These are phyloP conservation scores for Pseudozyma pruni DNA, from an alignment of 1,284 basidiomycete genomes.

Conservation along the genomic window DNA sequence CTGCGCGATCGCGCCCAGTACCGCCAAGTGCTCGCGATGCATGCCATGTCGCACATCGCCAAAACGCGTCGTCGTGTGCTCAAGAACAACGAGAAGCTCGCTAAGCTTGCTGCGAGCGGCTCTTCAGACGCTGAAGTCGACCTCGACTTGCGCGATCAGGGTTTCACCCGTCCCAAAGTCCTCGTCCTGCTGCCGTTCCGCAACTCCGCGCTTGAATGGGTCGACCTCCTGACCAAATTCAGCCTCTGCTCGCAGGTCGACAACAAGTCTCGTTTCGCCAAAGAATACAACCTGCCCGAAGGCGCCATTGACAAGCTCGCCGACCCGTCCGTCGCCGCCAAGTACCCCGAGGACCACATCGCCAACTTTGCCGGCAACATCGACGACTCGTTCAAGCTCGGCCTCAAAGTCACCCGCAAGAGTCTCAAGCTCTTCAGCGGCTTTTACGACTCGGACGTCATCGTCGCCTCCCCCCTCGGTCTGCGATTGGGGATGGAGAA, in stretches of 20 bases:
- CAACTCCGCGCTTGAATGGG: conserved; percentile 84
- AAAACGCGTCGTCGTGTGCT: conserved; percentile 92
- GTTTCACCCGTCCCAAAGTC: conserved; percentile 94
- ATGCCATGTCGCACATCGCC: conserved; percentile 60
- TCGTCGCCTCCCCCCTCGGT: conserved; percentile 92
- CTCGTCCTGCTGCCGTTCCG: conserved; percentile 92
- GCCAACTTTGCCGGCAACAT: conserved; percentile 96
- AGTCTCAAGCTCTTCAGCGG: conserved; percentile 85
- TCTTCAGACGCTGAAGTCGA: conserved; percentile 62
- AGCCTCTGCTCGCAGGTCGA: conserved; percentile 59
- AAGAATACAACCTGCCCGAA: conserved; percentile 84
- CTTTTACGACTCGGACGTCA: conserved; percentile 89
- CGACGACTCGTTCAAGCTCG: conserved; percentile 93
- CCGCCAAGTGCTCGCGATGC: conserved; percentile 50
- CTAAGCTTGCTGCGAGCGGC: conserved; percentile 67
- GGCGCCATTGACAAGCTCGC: conserved; percentile 85
- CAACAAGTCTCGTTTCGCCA: conserved; percentile 81
- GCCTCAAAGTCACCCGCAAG: conserved; percentile 91
- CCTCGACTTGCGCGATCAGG: conserved; percentile 79
- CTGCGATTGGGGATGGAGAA: conserved; percentile 92
- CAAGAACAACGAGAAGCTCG: conserved; percentile 90
- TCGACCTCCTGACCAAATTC: conserved; percentile 45
- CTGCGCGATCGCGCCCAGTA: conserved; percentile 36
- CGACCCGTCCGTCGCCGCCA: conserved; percentile 70
- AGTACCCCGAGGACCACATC: conserved; percentile 88